Evolutionary conservation across 768 basidiomycete genomes (phyloP), one percentile per base, ranked within the genome.

Genomic region (Butyriboletus loyo): DNA sequence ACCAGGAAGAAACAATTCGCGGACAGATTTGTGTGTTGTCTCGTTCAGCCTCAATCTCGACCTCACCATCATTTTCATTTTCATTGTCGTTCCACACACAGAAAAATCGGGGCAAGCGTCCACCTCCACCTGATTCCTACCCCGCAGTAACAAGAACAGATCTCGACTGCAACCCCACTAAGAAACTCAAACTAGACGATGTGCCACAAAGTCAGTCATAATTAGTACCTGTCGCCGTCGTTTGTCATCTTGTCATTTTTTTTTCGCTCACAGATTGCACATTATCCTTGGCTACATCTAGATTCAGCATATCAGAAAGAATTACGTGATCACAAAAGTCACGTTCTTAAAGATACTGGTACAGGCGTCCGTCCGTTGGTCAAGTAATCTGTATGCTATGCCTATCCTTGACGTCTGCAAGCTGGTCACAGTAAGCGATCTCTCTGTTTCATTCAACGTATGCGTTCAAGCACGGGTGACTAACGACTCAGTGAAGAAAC

Each of bases 41-140:
- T 1, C 32, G 5, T 41, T 11, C 9, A 25, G 15, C 13, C 31
- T n/a, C n/a, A n/a, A 21, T 17, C 2, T 13, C 7, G 2, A 6
- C 17, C 10, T 22, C 27, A 7, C 19, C 19, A n/a, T n/a, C n/a
- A n/a, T n/a, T n/a, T n/a, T 11, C 37, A 13, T 9, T 9, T 31
- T 28, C 27, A 24, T 4, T 5, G 1, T 8, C 17, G 19, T 27
- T 5, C 4, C 17, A 6, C 11, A n/a, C n/a, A 24, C 62, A 85
- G 83, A 84, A 77, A 78, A 77, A 71, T 31, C 72, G 83, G 65
- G 78, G 81, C 67, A 84, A 84, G 72, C 81, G 83, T 60, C 72
- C 61, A 52, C 46, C 70, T 62, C 65, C 70, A 56, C 73, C 74
- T 68, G 75, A 75, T 61, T 59, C 67, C 50, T 48, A 74, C 39